Base-by-base conservation (phyloP, 2,329 filamentous ascomycete species). In the Septoria petroselini region DNA sequence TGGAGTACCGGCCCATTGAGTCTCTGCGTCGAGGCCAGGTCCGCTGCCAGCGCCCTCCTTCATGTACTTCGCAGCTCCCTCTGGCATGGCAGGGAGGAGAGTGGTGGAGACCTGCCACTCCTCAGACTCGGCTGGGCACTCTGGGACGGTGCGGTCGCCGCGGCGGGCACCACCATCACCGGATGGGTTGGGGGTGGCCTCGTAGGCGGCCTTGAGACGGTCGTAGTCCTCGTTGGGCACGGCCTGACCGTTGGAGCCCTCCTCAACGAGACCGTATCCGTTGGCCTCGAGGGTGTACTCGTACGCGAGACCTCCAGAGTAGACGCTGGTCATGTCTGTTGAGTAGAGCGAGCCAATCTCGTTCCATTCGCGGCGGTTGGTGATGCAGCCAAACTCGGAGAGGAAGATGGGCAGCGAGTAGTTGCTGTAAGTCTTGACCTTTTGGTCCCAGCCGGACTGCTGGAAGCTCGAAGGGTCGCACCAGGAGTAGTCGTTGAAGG, bases 221-320 rank as follows among this genome's bases (percentile, higher is more conserved):
- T 73, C 68, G 70, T 84, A 95, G 64, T 91, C 87, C 23, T 70
- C 59, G 39, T 78, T 73, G 57, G 85, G 79, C 18, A 71, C 72
- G 52, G 87, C 78, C 15, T 68, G 68, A 67, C 71, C 64, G 53
- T 69, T 62, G 52, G 74, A 77, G 33, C 71, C 65, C 62, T 91
- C 73, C 53, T 81, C 71, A 65, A 91, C 88, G 50, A 95, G 83
- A 57, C 91, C 91, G 69, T 83, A 96, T 40, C 84, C 77, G 73
- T 85, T 89, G 52, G 77, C 75, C 71, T 93, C 88, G 62, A 86
- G 73, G 9, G 87, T 85, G 76, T 95, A 97, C 72, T 97, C 91
- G 74, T 96, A 97, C 68, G 95, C 86, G 29, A 97, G 80, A 70
- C 91, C 91, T 63, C 91, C 91, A 23, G 91, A 96, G 80, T 95